Evolutionary conservation across 345 rosid species (phyloP), one percentile per base, ranked within the genome.

Genomic region (Lepidium didymum): DNA sequence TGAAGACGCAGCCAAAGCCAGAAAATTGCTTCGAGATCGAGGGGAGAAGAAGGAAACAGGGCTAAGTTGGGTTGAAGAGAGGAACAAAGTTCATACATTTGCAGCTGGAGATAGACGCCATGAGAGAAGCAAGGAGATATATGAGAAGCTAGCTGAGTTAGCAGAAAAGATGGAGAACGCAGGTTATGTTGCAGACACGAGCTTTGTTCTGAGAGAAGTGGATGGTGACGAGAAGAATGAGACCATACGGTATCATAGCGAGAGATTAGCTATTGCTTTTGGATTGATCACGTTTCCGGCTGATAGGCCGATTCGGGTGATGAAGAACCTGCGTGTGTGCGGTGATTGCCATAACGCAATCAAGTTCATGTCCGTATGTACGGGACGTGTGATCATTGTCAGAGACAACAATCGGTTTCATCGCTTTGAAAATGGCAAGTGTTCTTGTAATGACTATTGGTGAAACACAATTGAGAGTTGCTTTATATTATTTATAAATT

Each of bases 391-490:
- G 50, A 88, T 92, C 69, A 88, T 87, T 25, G 86, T 88, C 69
- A 87, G 96, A 76, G 98, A 92, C 69, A 82, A 88, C 60, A 92
- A 82, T 60, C 51, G 97, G 52, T 90, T 92, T 70, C 97, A 92
- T 81, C 82, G 88, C 23, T 92, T 92, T 15, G 88, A 87, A 67
- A 77, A 85, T 47, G 98, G 98, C 3, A 84, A 74, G 62, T 92
- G 98, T 74, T 92, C 98, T 5, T 92, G 97, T 64, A 81, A 85
- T 29, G 98, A 88, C 64, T 92, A 90, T 69, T 90, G 98, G 97
- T 92, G 78, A 90, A 63, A 51, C 2, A 18, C 15, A 29, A n/a
- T 3, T 12, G 49, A 49, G 56, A 36, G 44, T 36, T 46, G 49
- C 64, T 44, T 54, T 54, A 7, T 41, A 13, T 29, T 29, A 4